Evolutionary conservation across 2,329 filamentous ascomycete species (phyloP).

Genomic region (Magnaporthiopsis incrustans): DNA sequence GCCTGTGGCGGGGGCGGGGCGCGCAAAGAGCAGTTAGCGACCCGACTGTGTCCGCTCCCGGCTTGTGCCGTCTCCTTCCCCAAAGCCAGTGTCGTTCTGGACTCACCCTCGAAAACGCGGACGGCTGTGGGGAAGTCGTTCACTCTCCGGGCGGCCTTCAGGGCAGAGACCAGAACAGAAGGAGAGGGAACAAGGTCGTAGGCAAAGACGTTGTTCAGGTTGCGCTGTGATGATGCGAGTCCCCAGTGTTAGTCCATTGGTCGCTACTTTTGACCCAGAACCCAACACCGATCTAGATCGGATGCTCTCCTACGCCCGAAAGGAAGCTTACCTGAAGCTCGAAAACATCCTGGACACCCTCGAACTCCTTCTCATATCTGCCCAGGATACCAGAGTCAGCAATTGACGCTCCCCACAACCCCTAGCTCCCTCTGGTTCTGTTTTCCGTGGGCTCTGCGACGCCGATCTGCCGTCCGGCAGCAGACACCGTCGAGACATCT

Average conservation of each 20-base stretch:
- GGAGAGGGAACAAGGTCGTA: constrained; percentile 98
- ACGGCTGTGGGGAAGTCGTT: constrained; percentile 99
- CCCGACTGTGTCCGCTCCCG: neutral
- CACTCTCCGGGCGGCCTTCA: constrained; percentile 89
- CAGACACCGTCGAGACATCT: neutral
- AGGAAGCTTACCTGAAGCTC: constrained; percentile 80
- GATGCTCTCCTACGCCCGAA: neutral
- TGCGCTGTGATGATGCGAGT: constrained; percentile 46
- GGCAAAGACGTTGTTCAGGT: constrained; percentile 98
- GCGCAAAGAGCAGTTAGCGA: neutral
- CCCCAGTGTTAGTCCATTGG: constrained; percentile 7
- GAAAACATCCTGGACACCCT: constrained; percentile 94
- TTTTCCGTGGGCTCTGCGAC: neutral
- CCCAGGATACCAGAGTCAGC: constrained; percentile 27
- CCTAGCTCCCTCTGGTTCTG: neutral
- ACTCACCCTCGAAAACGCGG: constrained; percentile 92
- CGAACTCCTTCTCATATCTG: constrained; percentile 99
- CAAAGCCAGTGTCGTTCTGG: neutral
- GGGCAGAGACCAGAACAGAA: constrained; percentile 80
- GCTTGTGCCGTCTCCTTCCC: neutral
- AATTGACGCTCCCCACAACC: constrained; percentile 17
- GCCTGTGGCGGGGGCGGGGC: constrained; percentile 41
- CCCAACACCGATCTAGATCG: constrained; percentile 7
- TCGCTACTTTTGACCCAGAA: neutral
- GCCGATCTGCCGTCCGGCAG: neutral